These are phyloP conservation scores for Trichoderma sp. DNA, from an alignment of 2,329 filamentous ascomycete genomes.

Conservation along the genomic window DNA sequence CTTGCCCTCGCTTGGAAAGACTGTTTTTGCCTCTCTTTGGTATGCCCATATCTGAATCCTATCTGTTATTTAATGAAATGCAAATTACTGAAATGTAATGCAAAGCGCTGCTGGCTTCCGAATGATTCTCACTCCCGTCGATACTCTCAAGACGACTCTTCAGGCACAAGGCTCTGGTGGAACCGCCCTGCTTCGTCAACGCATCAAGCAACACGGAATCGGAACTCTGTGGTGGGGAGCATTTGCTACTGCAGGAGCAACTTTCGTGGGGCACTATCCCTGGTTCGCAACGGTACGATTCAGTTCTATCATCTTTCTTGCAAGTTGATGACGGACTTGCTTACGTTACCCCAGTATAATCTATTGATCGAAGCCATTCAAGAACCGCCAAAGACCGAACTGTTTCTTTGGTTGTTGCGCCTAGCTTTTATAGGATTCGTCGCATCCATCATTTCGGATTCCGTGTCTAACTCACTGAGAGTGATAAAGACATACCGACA, in stretches of 20 bases:
- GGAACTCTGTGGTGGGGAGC: slow-evolving; percentile 50
- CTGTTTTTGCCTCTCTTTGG: slow-evolving; percentile 47
- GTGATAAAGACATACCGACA: slow-evolving; percentile 50
- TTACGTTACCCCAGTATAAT: slow-evolving; percentile 38
- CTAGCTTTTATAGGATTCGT: slow-evolving; percentile 39
- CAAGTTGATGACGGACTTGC: neutral
- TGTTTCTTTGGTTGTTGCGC: slow-evolving; percentile 42
- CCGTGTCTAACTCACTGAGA: slow-evolving; percentile 45
- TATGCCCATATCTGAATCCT: slow-evolving; percentile 2
- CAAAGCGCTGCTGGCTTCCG: slow-evolving; percentile 44
- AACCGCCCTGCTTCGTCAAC: slow-evolving; percentile 41
- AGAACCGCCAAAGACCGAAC: slow-evolving; percentile 39
- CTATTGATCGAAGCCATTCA: slow-evolving; percentile 38
- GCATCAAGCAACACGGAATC: slow-evolving; percentile 43
- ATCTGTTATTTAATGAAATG: neutral
- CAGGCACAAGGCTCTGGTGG: slow-evolving; percentile 46
- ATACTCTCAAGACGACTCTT: slow-evolving; percentile 49
- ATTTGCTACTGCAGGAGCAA: slow-evolving; percentile 46
- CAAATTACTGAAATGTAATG: neutral
- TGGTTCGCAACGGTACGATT: slow-evolving; percentile 46
- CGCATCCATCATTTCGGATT: slow-evolving; percentile 45
- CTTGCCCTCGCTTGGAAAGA: slow-evolving; percentile 43
- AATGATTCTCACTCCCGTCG: slow-evolving; percentile 47
- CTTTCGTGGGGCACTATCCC: slow-evolving; percentile 48
- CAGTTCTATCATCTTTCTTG: neutral